These are phyloP conservation scores for Clitopilus passeckerianus DNA, from an alignment of 768 basidiomycete species.

Conservation along the genomic window DNA sequence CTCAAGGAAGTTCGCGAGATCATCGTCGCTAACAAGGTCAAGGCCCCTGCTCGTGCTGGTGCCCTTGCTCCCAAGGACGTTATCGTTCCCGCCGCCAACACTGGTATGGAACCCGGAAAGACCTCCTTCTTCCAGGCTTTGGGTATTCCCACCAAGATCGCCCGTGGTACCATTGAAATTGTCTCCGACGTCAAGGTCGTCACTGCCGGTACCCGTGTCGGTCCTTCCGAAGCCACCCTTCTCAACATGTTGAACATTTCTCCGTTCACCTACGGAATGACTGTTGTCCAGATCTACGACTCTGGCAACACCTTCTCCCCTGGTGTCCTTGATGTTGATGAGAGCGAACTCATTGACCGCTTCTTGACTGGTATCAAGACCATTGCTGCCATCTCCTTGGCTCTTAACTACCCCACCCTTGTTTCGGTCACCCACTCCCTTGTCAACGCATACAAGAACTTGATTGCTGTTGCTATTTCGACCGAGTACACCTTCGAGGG, in stretches of 20 bases:
- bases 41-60: constrained; percentile 98
- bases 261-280: constrained; percentile 99
- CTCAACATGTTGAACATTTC: constrained; percentile 99
- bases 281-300: constrained; percentile 95
- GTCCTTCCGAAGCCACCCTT: constrained; percentile 94
- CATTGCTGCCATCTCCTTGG: constrained; percentile 93
- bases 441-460: constrained; percentile 99
- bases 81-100: constrained; percentile 91
- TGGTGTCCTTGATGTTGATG: constrained; percentile 87
- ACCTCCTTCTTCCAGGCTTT: constrained; percentile 99
- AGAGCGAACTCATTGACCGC: constrained; percentile 84
- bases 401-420: constrained; percentile 93
- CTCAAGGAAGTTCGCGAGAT: constrained; percentile 93
- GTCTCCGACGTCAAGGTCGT: constrained; percentile 96
- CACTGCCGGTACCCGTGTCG: constrained; percentile 87
- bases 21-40: constrained; percentile 96
- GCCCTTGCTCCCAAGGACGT: constrained; percentile 93
- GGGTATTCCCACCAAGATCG: constrained; percentile 99
- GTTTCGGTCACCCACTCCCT: constrained; percentile 92
- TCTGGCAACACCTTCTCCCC: constrained; percentile 90
- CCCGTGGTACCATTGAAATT: constrained; percentile 99
- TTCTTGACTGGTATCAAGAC: constrained; percentile 94
- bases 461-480: constrained; percentile 80
- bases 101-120: constrained; percentile 99
- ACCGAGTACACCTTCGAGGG: constrained; percentile 96